These are phyloP conservation scores for Xylaria scruposa DNA, from an alignment of 495 filamentous ascomycete genomes.

Conservation along the genomic window DNA sequence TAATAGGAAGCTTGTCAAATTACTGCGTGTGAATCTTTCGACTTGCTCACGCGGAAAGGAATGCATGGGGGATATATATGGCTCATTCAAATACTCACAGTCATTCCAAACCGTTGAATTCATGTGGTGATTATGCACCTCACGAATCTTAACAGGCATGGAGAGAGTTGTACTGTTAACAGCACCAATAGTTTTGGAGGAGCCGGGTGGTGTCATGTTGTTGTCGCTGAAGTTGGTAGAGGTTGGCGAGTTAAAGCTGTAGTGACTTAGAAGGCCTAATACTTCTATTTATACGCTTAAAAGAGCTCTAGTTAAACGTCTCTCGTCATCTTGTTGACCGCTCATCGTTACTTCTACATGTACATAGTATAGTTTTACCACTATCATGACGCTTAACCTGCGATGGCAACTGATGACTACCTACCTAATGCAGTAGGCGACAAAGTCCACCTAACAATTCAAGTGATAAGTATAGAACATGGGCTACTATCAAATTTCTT, in stretches of 20 bases:
- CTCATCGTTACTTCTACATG: not conserved
- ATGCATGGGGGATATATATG: not conserved
- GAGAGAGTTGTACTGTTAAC: not conserved
- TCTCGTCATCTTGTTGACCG: not conserved
- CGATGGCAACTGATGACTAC: not conserved
- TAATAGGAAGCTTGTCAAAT: not conserved
- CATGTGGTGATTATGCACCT: conserved; percentile 4
- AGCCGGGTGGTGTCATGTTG: not conserved
- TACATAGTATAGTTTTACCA: not conserved
- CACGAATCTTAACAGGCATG: not conserved
- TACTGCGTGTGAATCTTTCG: not conserved
- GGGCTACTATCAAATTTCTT: not conserved
- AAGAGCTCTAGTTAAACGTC: not conserved
- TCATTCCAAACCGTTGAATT: conserved; percentile 11
- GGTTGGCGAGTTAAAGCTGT: not conserved
- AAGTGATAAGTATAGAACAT: not conserved
- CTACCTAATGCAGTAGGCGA: not conserved
- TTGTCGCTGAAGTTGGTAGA: not conserved
- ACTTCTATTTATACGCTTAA: not conserved
- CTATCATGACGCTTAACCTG: not conserved
- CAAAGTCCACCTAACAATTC: not conserved
- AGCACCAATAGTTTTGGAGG: not conserved
- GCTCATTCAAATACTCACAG: not conserved
- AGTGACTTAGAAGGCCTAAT: not conserved
- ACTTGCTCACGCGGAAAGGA: not conserved